These are phyloP conservation scores for Delonix regia DNA, from an alignment of 306 rosid genomes.

Conservation along the genomic window DNA sequence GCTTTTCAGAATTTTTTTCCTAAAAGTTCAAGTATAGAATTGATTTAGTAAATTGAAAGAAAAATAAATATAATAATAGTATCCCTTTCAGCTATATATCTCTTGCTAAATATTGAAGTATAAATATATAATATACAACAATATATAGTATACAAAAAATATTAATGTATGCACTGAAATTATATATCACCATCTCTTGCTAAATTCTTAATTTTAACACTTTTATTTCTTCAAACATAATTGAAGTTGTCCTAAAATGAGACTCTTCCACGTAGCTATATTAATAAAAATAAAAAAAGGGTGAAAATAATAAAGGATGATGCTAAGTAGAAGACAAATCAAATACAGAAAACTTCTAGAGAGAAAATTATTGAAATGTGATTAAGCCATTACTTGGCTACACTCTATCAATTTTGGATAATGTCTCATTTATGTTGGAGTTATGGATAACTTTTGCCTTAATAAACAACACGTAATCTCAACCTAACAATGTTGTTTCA, in stretches of 20 bases:
- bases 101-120: too few species aligned
- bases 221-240: slow-evolving; percentile 4
- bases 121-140: too few species aligned
- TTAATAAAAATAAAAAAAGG: background rate
- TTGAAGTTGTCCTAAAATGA: background rate
- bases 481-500: slow-evolving; percentile 6
- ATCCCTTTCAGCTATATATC: too few species aligned
- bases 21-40: too few species aligned
- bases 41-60: too few species aligned
- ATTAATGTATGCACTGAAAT: too few species aligned
- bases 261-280: too few species aligned
- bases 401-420: slow-evolving; percentile 48
- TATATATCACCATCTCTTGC: too few species aligned
- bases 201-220: too few species aligned
- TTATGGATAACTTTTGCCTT: background rate
- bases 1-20: too few species aligned
- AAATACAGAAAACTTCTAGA: background rate
- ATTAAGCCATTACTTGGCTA: slow-evolving; percentile 30
- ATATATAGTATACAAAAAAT: too few species aligned
- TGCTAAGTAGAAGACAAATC: slow-evolving; percentile 37
- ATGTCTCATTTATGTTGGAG: background rate
- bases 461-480: background rate
- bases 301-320: slow-evolving; percentile 3
- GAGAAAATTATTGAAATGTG: slow-evolving; percentile 14
- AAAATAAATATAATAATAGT: too few species aligned